Evolutionary conservation across 371 early-diverging fungal species (phyloP).

Genomic region (Mortierella sp.): DNA sequence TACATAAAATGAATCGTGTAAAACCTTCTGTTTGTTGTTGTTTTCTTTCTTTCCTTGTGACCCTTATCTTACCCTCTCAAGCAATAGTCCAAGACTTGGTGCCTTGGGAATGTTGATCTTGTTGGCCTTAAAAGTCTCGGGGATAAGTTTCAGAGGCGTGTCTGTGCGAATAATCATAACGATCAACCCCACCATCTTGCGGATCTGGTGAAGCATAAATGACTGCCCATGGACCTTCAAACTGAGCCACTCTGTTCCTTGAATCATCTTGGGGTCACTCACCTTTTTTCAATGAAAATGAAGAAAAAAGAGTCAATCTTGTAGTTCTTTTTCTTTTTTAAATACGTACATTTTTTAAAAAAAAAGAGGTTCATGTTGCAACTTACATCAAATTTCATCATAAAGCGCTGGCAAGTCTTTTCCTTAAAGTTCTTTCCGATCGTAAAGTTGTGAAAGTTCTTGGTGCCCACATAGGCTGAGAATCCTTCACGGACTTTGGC

Average conservation of each 20-base stretch:
- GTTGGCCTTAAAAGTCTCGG: slow-evolving; percentile 69
- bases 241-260: slow-evolving; percentile 93
- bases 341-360: neutral
- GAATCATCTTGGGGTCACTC: slow-evolving; percentile 80
- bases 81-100: slow-evolving; percentile 95
- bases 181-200: slow-evolving; percentile 98
- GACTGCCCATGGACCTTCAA: slow-evolving; percentile 97
- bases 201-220: slow-evolving; percentile 99
- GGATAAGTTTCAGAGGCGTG: slow-evolving; percentile 77
- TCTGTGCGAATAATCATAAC: slow-evolving; percentile 83
- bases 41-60: neutral
- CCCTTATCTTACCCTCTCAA: slow-evolving; percentile 77
- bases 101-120: slow-evolving; percentile 98
- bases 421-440: slow-evolving; percentile 83
- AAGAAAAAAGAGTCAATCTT: neutral
- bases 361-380: no score
- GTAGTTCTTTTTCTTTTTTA: neutral
- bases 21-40: neutral
- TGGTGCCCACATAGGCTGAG: slow-evolving; percentile 87
- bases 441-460: slow-evolving; percentile 98
- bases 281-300: slow-evolving; percentile 40
- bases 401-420: slow-evolving; percentile 80
- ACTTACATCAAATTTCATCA: slow-evolving; percentile 79
- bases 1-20: neutral
- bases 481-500: slow-evolving; percentile 78